These are phyloP conservation scores for Cytospora leucostoma DNA, from an alignment of 2,329 filamentous ascomycete genomes.

Conservation along the genomic window DNA sequence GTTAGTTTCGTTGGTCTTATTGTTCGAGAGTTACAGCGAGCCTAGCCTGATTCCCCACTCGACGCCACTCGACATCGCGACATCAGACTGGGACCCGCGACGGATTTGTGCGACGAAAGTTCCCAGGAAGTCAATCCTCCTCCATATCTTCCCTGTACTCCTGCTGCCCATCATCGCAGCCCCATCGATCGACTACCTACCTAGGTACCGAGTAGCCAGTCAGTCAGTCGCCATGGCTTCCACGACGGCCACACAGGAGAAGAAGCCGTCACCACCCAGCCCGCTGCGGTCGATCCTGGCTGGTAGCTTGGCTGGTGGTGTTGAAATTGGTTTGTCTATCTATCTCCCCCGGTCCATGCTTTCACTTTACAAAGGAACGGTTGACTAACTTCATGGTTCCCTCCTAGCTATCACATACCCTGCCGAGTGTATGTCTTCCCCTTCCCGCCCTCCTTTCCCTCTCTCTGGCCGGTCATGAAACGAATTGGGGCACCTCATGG, in stretches of 20 bases:
- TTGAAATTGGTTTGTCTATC: constrained; percentile 75
- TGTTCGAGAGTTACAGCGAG: neutral
- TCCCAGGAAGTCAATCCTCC: no score
- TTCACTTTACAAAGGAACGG: neutral
- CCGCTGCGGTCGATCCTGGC: constrained; percentile 87
- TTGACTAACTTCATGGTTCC: constrained; percentile 32
- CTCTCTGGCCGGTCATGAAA: neutral
- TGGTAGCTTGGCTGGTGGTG: constrained; percentile 87
- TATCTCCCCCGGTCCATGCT: neutral
- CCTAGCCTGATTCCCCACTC: neutral
- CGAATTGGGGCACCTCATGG: neutral
- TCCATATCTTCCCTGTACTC: no score
- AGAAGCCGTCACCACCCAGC: constrained; percentile 59
- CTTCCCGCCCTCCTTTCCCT: constrained; percentile 22
- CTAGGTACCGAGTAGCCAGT: no score
- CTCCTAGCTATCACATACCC: constrained; percentile 81
- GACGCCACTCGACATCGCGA: neutral
- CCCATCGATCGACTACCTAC: no score
- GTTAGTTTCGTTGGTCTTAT: no score
- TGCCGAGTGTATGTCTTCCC: constrained; percentile 72
- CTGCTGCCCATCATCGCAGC: no score
- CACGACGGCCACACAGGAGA: constrained; percentile 30
- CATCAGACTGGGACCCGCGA: neutral
- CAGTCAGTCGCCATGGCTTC: constrained; percentile 28
- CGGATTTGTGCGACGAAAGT: neutral